phyloP scores from a whole-genome alignment of 768 basidiomycete species.

The Boletus patriciae region DNA sequence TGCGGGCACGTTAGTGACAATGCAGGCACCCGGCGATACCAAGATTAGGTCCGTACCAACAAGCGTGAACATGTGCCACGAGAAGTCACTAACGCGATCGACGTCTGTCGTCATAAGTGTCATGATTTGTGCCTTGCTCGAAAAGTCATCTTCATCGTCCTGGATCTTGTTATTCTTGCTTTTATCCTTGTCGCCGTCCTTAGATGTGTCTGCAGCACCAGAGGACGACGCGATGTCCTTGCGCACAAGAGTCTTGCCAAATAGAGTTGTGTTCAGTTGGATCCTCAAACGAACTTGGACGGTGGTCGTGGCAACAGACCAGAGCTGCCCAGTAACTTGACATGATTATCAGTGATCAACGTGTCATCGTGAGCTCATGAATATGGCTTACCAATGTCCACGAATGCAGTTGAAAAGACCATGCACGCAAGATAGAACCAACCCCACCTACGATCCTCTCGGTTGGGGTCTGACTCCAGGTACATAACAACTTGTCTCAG shows the following conservation, averaged over 20 bases:
- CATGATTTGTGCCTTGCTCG: constrained; percentile 82
- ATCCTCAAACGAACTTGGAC: constrained; percentile 69
- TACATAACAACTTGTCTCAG: constrained; percentile 60
- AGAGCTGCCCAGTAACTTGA: constrained; percentile 66
- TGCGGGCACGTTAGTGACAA: neutral
- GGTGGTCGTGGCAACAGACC: constrained; percentile 66
- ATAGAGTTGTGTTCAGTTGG: constrained; percentile 82
- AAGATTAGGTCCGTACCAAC: constrained; percentile 48
- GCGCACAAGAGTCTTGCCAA: constrained; percentile 81
- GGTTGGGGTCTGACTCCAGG: constrained; percentile 59
- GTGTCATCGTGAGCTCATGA: neutral
- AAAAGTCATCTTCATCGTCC: constrained; percentile 55
- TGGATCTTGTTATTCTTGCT: constrained; percentile 13
- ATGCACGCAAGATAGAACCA: constrained; percentile 65
- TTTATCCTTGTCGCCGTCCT: constrained; percentile 21
- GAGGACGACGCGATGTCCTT: constrained; percentile 80
- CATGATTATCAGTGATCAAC: constrained; percentile 7
- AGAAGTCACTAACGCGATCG: constrained; percentile 83
- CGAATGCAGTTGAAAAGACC: constrained; percentile 44
- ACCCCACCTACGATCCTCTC: constrained; percentile 65
- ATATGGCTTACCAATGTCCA: constrained; percentile 42
- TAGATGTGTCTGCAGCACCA: constrained; percentile 27
- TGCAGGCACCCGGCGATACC: neutral
- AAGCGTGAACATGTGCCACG: constrained; percentile 74
- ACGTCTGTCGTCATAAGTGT: constrained; percentile 95